Evolutionary conservation across 1,139 yeast genomes (phyloP), one percentile per base, ranked within the genome.

Genomic region (Saccharomyces hybrid): DNA sequence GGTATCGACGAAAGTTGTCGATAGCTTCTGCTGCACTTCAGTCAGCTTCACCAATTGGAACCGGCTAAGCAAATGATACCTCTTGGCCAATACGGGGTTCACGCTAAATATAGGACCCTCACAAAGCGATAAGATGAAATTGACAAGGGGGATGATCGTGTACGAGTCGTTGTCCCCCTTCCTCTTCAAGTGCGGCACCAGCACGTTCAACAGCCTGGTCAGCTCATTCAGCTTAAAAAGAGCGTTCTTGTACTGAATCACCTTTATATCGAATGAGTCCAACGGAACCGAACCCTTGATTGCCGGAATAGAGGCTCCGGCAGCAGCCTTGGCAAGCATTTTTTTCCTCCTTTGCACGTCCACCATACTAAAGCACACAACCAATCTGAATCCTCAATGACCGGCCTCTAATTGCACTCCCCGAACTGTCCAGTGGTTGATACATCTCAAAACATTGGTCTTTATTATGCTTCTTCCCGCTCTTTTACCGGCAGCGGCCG

Each of bases 291-390:
- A 57, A 9, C 60, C 63, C 42, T 53, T 57, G 11, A 57, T 50
- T 44, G 50, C 49, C 3, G 65, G 61, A 31, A 56, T 50, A 2
- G 67, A 56, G 9, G 63, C 64, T 28, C 54, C 49, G 14, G 69
- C 69, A 25, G 70, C 70, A 38, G 70, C 68, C 53, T 61, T 65
- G 9, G 68, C 66, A 48, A 61, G 57, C 69, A 64, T 65, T 13
- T 51, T 30, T 16, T 41, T 32, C 16, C 41, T 23, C 23, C 11
- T 38, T 38, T 16, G 44, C 44, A 20, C 25, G 5, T 38, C 44
- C 7, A 38, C 44, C 44, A 38, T 38, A 9, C 13, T 38, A 8
- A 2, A 51, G 20, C 27, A 38, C 42, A 38, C 14, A 20, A 51
- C 41, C 23, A 30, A 28, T 38, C 44, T 38, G 11, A 38, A 20